These are phyloP conservation scores for Sporisorium reilianum DNA, from an alignment of 1,284 basidiomycete species.

Conservation along the genomic window DNA sequence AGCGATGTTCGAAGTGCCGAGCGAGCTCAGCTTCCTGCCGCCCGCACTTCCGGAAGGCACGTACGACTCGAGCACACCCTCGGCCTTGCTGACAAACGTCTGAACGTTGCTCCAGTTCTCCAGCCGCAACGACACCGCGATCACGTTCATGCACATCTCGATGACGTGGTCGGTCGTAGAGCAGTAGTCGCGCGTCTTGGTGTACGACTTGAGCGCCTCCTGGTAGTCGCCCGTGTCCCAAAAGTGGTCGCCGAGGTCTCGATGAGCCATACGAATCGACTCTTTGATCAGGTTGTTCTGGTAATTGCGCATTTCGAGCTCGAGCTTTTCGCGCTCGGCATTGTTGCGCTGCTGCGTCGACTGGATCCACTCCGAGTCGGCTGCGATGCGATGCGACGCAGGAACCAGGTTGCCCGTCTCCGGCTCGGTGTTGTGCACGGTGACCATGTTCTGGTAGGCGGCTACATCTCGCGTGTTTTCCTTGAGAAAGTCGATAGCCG, in stretches of 20 bases:
- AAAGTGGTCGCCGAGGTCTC: conserved; percentile 83
- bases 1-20: conserved; percentile 27
- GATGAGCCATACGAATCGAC: conserved; percentile 88
- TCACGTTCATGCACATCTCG: conserved; percentile 74
- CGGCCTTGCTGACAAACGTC: conserved; percentile 90
- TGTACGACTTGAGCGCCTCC: conserved; percentile 80
- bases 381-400: conserved; percentile 25
- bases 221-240: conserved; percentile 78
- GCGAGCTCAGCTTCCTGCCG: conserved; percentile 69
- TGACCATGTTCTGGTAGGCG: conserved; percentile 40
- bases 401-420: conserved; percentile 24
- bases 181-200: conserved; percentile 86
- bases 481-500: conserved; percentile 46
- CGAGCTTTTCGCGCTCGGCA: conserved; percentile 79
- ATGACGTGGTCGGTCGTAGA: conserved; percentile 84
- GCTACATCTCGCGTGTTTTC: conserved; percentile 37
- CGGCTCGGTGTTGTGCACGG: conserved; percentile 48
- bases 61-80: conserved; percentile 81
- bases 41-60: conserved; percentile 65
- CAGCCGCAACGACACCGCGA: conserved; percentile 80
- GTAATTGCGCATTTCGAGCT: conserved; percentile 89
- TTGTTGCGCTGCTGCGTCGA: conserved; percentile 75
- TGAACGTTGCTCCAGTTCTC: conserved; percentile 83
- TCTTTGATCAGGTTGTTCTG: conserved; percentile 93
- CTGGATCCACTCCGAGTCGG: conserved; percentile 76